Percentiles rank a stretch among this genome's conserved stretches.
These are phyloP conservation scores for Zygosaccharomyces siamensis DNA, from an alignment of 805 yeast genomes.

Conservation along the genomic window DNA sequence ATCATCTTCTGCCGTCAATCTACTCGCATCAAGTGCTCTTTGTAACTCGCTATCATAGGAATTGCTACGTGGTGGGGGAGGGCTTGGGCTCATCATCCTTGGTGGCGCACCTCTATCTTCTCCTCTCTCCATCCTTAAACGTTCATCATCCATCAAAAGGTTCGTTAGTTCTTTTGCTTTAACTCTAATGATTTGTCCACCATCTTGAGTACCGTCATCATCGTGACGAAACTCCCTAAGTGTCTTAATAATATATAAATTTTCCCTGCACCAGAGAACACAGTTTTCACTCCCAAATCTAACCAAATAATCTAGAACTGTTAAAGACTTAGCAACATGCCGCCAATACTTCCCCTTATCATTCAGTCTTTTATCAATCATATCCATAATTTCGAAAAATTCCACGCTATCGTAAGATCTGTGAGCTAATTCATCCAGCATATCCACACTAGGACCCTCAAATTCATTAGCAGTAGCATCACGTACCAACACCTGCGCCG, in stretches of 20 bases:
- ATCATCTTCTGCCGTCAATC: slow-evolving; percentile 78
- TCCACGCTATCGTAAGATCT: slow-evolving; percentile 68
- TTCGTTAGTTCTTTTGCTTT: slow-evolving; percentile 85
- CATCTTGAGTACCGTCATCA: slow-evolving; percentile 75
- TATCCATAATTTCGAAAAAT: slow-evolving; percentile 85
- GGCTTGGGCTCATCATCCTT: slow-evolving; percentile 18
- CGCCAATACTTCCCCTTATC: slow-evolving; percentile 97
- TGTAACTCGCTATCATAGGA: slow-evolving; percentile 72
- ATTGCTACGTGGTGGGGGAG: slow-evolving; percentile 24
- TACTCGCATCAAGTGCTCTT: slow-evolving; percentile 74
- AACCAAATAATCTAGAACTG: slow-evolving; percentile 79
- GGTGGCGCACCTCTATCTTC: slow-evolving; percentile 36
- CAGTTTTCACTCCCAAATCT: slow-evolving; percentile 83
- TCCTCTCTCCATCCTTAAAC: slow-evolving; percentile 63
- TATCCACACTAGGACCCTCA: slow-evolving; percentile 71
- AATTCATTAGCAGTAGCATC: slow-evolving; percentile 88
- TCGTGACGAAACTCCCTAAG: slow-evolving; percentile 79
- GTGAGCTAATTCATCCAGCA: slow-evolving; percentile 79
- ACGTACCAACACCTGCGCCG: slow-evolving; percentile 83
- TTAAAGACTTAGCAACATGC: slow-evolving; percentile 85
- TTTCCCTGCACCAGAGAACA: slow-evolving; percentile 87
- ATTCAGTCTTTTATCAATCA: slow-evolving; percentile 82
- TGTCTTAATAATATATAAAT: slow-evolving; percentile 81
- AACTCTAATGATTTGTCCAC: slow-evolving; percentile 79
- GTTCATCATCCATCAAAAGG: slow-evolving; percentile 72